These are phyloP conservation scores for Picochlorum costavermella DNA, from an alignment of 139 green algal genomes.

Conservation along the genomic window DNA sequence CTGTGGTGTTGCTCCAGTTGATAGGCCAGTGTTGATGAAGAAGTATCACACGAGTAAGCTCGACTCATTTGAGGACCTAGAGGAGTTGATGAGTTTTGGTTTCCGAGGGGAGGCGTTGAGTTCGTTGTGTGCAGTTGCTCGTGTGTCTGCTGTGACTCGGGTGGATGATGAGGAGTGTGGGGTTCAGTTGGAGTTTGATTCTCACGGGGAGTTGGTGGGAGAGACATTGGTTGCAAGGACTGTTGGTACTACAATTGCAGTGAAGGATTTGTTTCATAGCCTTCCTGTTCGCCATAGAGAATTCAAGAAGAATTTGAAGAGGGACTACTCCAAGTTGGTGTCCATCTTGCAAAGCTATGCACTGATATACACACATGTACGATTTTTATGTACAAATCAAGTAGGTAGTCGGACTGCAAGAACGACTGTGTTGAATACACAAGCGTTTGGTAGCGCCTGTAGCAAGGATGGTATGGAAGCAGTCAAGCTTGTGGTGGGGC, in stretches of 20 bases:
- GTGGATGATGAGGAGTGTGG: constrained; percentile 47
- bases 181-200: constrained; percentile 58
- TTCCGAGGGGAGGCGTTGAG: constrained; percentile 93
- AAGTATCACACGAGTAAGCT: constrained; percentile 98
- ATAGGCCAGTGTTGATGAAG: constrained; percentile 69
- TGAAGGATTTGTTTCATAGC: constrained; percentile 73
- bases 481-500: constrained; percentile 45
- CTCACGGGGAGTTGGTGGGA: constrained; percentile 33
- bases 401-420: background rate
- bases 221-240: constrained; percentile 41
- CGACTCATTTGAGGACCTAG: constrained; percentile 66
- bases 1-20: constrained; percentile 51
- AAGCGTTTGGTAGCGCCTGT: background rate
- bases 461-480: constrained; percentile 33
- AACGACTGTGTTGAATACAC: constrained; percentile 8
- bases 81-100: constrained; percentile 80
- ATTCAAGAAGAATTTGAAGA: constrained; percentile 69
- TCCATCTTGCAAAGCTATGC: constrained; percentile 61
- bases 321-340: constrained; percentile 72
- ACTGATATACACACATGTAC: constrained; percentile 46
- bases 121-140: constrained; percentile 74
- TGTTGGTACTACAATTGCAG: constrained; percentile 79
- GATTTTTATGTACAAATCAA: constrained; percentile 68
- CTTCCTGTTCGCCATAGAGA: constrained; percentile 78
- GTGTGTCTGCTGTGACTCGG: constrained; percentile 72